Conservation (phyloP, 768 basidiomycete species). For the Aureoboletus auriporus region DNA sequence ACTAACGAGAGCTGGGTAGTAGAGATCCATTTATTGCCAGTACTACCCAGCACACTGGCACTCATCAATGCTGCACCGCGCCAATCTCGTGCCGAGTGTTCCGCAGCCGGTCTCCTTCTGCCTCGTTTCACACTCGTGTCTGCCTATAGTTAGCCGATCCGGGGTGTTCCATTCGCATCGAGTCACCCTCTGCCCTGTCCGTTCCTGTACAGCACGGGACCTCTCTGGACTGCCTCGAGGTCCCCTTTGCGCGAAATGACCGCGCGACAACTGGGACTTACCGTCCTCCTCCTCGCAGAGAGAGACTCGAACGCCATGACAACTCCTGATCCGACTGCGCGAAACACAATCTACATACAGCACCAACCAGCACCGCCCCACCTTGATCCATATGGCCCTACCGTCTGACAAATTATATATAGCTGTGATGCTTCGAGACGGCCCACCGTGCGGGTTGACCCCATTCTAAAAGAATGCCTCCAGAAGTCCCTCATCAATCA, state of each 20-base stretch:
- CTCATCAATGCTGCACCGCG: background rate
- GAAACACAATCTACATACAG: slow-evolving; percentile 10
- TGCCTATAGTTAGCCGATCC: slow-evolving; percentile 15
- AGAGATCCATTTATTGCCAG: slow-evolving; percentile 11
- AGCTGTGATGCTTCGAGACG: background rate
- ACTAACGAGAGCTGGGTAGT: background rate
- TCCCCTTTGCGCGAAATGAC: slow-evolving; percentile 27
- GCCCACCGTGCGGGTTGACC: background rate
- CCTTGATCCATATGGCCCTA: background rate
- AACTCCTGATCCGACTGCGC: background rate
- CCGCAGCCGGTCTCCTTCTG: slow-evolving; percentile 6
- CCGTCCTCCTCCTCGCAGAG: background rate
- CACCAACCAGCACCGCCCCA: slow-evolving; percentile 5
- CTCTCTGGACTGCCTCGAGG: slow-evolving; percentile 24
- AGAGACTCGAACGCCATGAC: background rate
- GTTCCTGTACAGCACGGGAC: slow-evolving; percentile 30
- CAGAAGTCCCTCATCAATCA: background rate
- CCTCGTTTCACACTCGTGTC: background rate
- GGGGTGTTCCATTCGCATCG: slow-evolving; percentile 3
- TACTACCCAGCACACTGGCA: slow-evolving; percentile 9
- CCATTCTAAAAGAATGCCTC: slow-evolving; percentile 4
- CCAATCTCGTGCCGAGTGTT: slow-evolving; percentile 20
- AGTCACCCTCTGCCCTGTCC: slow-evolving; percentile 19
- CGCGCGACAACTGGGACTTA: slow-evolving; percentile 21
- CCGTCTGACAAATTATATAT: slow-evolving; percentile 5